Conservation (phyloP, 768 basidiomycete species). For the Tulasnella sp. region DNA sequence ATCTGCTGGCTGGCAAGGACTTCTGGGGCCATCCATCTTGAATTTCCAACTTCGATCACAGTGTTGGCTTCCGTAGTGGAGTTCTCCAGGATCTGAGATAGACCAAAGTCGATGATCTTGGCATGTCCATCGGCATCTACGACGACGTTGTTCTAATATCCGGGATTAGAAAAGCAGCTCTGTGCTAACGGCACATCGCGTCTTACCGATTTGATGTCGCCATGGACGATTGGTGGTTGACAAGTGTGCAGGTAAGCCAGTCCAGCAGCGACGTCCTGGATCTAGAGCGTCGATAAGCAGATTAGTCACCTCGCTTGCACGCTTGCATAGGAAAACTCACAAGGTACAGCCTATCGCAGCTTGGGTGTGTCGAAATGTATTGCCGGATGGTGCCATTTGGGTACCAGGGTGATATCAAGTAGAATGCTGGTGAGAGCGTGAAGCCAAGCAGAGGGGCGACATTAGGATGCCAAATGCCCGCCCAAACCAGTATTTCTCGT, state of each 20-base stretch:
- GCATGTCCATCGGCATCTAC: neutral
- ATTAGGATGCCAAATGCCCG: constrained; percentile 10
- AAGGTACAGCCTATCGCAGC: neutral
- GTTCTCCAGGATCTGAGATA: neutral
- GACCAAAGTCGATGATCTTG: constrained; percentile 18
- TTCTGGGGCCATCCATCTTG: constrained; percentile 7
- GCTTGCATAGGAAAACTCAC: neutral
- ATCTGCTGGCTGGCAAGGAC: neutral
- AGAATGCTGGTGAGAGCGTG: neutral
- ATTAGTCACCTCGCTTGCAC: neutral
- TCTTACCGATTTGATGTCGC: constrained; percentile 1
- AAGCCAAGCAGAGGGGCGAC: neutral
- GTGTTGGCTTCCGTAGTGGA: constrained; percentile 1
- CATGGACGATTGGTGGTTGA: constrained; percentile 9
- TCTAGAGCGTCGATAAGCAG: neutral
- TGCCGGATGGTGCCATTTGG: neutral
- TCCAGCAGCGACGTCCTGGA: neutral
- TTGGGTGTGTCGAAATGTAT: neutral
- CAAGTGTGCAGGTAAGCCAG: neutral
- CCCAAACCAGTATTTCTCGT: neutral
- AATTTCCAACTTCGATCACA: constrained; percentile 4
- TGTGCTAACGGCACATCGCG: neutral
- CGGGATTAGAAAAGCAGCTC: neutral
- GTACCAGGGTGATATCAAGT: constrained; percentile 5
- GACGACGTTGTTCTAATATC: constrained; percentile 1